Evolutionary conservation across 2,329 filamentous ascomycete species (phyloP).

Genomic region (Mycosphaerella sp.): DNA sequence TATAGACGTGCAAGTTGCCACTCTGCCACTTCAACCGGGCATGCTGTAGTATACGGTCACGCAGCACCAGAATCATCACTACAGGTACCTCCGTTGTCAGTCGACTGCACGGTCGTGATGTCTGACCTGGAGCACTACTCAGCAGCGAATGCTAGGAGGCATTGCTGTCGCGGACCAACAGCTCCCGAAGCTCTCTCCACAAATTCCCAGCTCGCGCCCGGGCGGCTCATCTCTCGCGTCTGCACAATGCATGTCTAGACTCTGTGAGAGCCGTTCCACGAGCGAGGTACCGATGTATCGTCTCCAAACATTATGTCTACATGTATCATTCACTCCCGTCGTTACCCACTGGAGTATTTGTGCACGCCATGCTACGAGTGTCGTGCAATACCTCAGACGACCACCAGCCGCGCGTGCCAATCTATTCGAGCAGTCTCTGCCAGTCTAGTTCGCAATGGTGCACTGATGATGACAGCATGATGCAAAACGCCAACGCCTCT

Average conservation of each 20-base stretch:
- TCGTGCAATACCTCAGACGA: neutral
- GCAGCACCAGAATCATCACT: no score
- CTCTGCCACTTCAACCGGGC: no score
- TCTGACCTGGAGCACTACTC: neutral
- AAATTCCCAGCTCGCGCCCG: neutral
- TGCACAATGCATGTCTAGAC: neutral
- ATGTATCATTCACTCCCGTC: no score
- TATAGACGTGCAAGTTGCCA: no score
- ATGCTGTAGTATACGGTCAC: no score
- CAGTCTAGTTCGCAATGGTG: neutral
- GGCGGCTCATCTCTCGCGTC: neutral
- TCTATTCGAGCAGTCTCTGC: neutral
- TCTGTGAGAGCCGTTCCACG: neutral
- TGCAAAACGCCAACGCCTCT: neutral
- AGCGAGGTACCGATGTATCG: neutral
- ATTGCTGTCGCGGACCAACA: neutral
- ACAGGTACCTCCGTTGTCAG: no score
- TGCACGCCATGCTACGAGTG: neutral
- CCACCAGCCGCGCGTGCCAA: neutral
- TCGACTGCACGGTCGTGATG: neutral
- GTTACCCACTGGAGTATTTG: no score
- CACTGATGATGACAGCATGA: neutral
- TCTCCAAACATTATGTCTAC: neutral
- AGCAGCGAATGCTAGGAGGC: neutral
- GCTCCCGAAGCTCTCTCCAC: neutral